phyloP scores from a whole-genome alignment of 2,329 filamentous ascomycete genomes.

The Lasiodiplodia hormozganensis region DNA sequence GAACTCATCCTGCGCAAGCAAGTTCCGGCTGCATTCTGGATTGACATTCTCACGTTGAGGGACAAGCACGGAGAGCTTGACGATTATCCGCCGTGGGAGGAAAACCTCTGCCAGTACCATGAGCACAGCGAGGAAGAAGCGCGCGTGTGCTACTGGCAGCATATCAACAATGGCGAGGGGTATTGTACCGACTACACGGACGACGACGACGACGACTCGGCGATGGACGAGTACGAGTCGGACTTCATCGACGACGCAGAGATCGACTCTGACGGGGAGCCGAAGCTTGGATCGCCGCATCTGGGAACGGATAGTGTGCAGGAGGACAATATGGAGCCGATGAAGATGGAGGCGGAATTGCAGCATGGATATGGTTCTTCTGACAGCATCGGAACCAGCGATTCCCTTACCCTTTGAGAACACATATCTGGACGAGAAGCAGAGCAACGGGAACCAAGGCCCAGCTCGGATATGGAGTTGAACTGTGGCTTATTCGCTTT shows the following conservation, averaged over 20 bases:
- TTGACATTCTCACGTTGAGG: not conserved
- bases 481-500: not conserved
- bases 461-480: not conserved
- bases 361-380: not conserved
- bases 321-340: not conserved
- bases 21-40: not conserved
- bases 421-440: not conserved
- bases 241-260: slow-evolving; percentile 9
- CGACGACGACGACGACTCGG: not conserved
- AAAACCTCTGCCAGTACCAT: slow-evolving; percentile 16
- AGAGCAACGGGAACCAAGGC: not conserved
- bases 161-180: not conserved
- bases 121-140: not conserved
- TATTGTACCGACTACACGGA: slow-evolving; percentile 4
- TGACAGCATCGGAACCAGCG: not conserved
- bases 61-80: not conserved
- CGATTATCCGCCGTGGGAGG: slow-evolving; percentile 16
- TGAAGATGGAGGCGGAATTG: not conserved
- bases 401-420: not conserved
- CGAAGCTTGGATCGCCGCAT: not conserved
- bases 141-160: not conserved
- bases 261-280: not conserved
- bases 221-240: slow-evolving; percentile 4
- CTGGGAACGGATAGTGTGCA: not conserved
- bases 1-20: slow-evolving; percentile 16